phyloP scores from a whole-genome alignment of 73 alveolate genomes.

The Paramecium octaurelia region DNA sequence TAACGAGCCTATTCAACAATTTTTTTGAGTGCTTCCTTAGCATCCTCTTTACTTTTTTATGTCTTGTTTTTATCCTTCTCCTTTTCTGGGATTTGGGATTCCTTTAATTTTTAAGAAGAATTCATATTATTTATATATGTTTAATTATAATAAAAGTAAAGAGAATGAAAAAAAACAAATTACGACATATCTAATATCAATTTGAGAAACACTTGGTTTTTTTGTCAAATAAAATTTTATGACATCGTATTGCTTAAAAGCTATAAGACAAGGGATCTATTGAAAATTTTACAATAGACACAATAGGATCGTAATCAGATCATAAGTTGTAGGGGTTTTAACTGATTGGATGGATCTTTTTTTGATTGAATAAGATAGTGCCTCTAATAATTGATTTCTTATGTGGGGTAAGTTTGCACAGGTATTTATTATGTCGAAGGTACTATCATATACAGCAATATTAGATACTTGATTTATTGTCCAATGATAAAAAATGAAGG shows the following conservation, averaged over 20 bases:
- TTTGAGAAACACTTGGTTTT: too few species aligned
- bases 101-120: neutral
- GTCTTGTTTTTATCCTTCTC: neutral
- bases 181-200: too few species aligned
- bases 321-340: conserved; percentile 34
- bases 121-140: neutral
- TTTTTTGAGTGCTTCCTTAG: neutral
- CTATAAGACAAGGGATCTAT: conserved; percentile 61
- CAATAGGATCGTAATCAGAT: conserved; percentile 63
- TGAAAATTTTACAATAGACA: conserved; percentile 81
- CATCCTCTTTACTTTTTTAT: neutral
- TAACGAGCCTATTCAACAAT: neutral
- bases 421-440: conserved; percentile 70
- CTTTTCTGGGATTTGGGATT: neutral
- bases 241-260: too few species aligned
- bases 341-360: conserved; percentile 66
- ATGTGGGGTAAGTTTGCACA: conserved; percentile 89
- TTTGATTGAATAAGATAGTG: conserved; percentile 69
- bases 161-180: too few species aligned
- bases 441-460: neutral
- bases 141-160: neutral
- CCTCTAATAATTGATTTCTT: conserved; percentile 80
- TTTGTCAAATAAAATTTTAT: too few species aligned
- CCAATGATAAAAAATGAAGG: conserved; percentile 84
- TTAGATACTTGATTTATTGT: conserved; percentile 71